Evolutionary conservation across 306 rosid genomes (phyloP).

Genomic region (Dicorynia guianensis): DNA sequence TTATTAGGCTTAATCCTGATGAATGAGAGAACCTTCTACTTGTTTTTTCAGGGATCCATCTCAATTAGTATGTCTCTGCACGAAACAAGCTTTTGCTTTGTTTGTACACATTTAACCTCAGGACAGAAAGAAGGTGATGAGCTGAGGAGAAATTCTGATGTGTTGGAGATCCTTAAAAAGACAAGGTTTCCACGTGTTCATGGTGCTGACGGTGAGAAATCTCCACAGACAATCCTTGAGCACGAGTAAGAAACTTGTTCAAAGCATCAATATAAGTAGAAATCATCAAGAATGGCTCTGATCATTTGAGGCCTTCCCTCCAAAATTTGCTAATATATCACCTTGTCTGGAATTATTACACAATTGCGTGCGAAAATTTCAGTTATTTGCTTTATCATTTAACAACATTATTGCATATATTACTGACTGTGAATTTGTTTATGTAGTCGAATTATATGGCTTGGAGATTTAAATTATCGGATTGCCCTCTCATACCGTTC

Average conservation of each 20-base stretch:
- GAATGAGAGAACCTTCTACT: constrained; percentile 32
- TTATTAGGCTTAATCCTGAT: neutral
- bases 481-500: constrained; percentile 91
- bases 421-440: constrained; percentile 34
- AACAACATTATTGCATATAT: constrained; percentile 8
- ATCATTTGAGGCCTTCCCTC: neutral
- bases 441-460: constrained; percentile 94
- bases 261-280: constrained; percentile 1
- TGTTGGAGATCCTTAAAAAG: constrained; percentile 92
- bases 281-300: neutral
- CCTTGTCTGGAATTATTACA: neutral
- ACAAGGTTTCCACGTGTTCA: constrained; percentile 95
- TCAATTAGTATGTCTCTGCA: constrained; percentile 96
- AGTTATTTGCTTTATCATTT: neutral
- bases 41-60: constrained; percentile 87
- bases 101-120: constrained; percentile 93
- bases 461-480: constrained; percentile 97
- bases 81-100: constrained; percentile 94
- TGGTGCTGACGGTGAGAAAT: constrained; percentile 69
- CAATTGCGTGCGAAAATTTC: neutral
- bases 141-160: constrained; percentile 93
- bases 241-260: constrained; percentile 81
- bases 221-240: constrained; percentile 97
- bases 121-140: constrained; percentile 99
- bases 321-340: constrained; percentile 11